Evolutionary conservation across 2,329 filamentous ascomycete genomes (phyloP).

Genomic region (Tolypocladium nubicola): DNA sequence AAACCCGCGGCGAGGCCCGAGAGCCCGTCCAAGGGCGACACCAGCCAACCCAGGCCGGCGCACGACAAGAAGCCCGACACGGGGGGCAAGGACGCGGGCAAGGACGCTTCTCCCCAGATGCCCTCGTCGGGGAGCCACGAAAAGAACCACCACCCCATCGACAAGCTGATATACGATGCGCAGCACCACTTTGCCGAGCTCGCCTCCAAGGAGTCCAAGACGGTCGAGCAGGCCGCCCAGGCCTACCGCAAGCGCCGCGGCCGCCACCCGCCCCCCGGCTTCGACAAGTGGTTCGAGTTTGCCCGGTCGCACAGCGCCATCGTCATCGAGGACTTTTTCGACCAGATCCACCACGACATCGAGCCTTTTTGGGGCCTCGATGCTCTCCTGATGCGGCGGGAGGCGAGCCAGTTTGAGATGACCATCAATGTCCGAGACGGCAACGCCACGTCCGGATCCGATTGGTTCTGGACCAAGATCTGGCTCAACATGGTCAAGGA

Average conservation of each 20-base stretch:
- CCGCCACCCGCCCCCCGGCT: slow-evolving; percentile 52
- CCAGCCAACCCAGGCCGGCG: not conserved
- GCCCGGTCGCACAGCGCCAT: slow-evolving; percentile 40
- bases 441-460: slow-evolving; percentile 37
- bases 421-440: slow-evolving; percentile 46
- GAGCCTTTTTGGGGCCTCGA: slow-evolving; percentile 46
- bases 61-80: not conserved
- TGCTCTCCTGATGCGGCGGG: slow-evolving; percentile 35
- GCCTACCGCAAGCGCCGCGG: slow-evolving; percentile 48
- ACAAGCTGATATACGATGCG: slow-evolving; percentile 36
- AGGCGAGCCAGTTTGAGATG: slow-evolving; percentile 47
- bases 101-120: not conserved
- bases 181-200: slow-evolving; percentile 27
- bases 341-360: slow-evolving; percentile 52
- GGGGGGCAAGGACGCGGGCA: not conserved
- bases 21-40: not conserved
- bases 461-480: slow-evolving; percentile 49
- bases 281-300: slow-evolving; percentile 49
- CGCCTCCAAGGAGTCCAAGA: slow-evolving; percentile 33
- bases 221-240: slow-evolving; percentile 41
- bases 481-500: slow-evolving; percentile 43
- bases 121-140: not conserved
- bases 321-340: slow-evolving; percentile 53
- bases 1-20: not conserved
- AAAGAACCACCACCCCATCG: slow-evolving; percentile 35